phyloP scores from a whole-genome alignment of 2,329 filamentous ascomycete species.

The Curvularia sp. region DNA sequence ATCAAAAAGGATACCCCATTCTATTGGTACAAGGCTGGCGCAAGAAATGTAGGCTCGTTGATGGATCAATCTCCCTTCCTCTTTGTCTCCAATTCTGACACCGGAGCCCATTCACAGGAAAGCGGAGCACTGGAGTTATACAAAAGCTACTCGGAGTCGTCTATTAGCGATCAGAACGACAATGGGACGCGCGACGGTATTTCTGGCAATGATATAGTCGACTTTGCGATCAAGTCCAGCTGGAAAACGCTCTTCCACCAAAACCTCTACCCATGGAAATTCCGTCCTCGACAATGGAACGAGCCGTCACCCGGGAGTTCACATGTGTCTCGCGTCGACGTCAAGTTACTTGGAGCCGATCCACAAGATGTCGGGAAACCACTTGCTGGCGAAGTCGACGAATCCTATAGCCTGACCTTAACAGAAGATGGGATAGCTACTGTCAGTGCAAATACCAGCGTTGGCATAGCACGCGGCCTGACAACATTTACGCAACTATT shows the following conservation, averaged over 20 bases:
- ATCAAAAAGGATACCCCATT: slow-evolving; percentile 50
- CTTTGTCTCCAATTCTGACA: slow-evolving; percentile 32
- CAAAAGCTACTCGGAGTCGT: slow-evolving; percentile 18
- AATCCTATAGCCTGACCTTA: slow-evolving; percentile 75
- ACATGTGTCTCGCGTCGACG: slow-evolving; percentile 65
- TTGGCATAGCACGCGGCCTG: slow-evolving; percentile 74
- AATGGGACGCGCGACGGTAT: slow-evolving; percentile 25
- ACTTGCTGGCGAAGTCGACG: slow-evolving; percentile 69
- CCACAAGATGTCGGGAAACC: slow-evolving; percentile 64
- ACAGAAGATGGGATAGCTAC: slow-evolving; percentile 64
- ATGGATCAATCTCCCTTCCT: slow-evolving; percentile 24
- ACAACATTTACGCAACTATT: slow-evolving; percentile 83
- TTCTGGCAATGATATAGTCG: slow-evolving; percentile 59
- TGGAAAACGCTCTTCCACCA: slow-evolving; percentile 69
- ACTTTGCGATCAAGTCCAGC: slow-evolving; percentile 61
- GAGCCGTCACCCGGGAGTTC: slow-evolving; percentile 63
- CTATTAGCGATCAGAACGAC: slow-evolving; percentile 4
- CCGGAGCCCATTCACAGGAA: slow-evolving; percentile 16
- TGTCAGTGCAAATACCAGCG: slow-evolving; percentile 70
- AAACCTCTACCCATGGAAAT: slow-evolving; percentile 79
- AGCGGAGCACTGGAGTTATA: slow-evolving; percentile 16
- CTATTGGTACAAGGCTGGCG: slow-evolving; percentile 44
- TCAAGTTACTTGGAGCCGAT: slow-evolving; percentile 67
- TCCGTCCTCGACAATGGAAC: slow-evolving; percentile 67
- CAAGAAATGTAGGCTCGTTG: slow-evolving; percentile 40